Evolutionary conservation across 805 yeast species (phyloP), one percentile per base, ranked within the genome.

Genomic region (Metschnikowia lachancei): DNA sequence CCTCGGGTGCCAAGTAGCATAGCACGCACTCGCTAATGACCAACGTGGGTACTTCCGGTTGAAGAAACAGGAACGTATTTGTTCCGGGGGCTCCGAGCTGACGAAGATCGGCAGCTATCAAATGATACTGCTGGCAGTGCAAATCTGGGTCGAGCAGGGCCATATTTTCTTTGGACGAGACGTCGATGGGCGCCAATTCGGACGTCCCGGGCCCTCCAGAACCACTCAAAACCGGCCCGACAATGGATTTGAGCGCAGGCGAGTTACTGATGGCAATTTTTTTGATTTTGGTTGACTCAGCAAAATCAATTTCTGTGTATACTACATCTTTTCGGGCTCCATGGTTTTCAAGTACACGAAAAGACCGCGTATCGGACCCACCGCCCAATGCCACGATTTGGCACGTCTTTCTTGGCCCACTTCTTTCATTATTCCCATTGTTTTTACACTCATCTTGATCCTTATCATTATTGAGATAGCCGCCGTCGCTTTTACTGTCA

Each of bases 351-450:
- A 85, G 61, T 13, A 81, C 50, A 9, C 70, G 62, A 59, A 86
- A 85, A 13, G 77, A 74, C 43, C 92, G 61, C 0, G 94, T 84
- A 56, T 87, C 95, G 13, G 87, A 83, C 4, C 95, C 95, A 2
- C 91, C 83, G 0, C 95, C 95, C n/a, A 86, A 59, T 1, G 89
- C 83, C 1, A 87, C 65, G 13, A 86, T 74, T 58, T 85, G 84
- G 38, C 78, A 64, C 17, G 36, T 33, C 10, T 9, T 26, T 26
- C 28, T 26, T 9, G 28, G 3, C 12, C 28, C 28, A 10, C 11
- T 12, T 3, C 28, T 26, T 26, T 5, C 24, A 20, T 26, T 12
- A 12, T 26, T 26, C 28, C 24, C 24, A 22, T 4, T 22, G 24
- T 22, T n/a, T n/a, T n/a, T n/a, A n/a, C 24, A 8, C 8, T 22